phyloP scores from a whole-genome alignment of 768 basidiomycete genomes.

The Hebeloma cylindrosporum region DNA sequence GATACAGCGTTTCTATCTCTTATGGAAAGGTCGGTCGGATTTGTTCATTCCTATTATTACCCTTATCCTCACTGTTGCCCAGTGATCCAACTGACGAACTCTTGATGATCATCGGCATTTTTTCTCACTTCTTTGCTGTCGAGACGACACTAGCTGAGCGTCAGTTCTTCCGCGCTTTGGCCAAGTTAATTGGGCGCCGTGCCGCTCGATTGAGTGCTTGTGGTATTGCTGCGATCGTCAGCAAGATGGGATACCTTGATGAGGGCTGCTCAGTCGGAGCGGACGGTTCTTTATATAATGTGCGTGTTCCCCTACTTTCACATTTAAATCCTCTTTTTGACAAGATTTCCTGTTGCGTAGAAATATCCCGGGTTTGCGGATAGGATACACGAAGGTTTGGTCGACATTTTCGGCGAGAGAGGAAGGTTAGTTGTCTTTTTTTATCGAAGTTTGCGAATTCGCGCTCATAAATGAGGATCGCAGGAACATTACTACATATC shows the following conservation, averaged over 20 bases:
- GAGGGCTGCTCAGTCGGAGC: constrained; percentile 88
- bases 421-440: constrained; percentile 62
- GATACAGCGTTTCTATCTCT: constrained; percentile 97
- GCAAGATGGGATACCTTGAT: constrained; percentile 92
- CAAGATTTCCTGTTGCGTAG: constrained; percentile 40
- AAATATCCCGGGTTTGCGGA: constrained; percentile 98
- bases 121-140: constrained; percentile 94
- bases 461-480: neutral
- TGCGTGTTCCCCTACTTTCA: constrained; percentile 36
- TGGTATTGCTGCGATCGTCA: constrained; percentile 95
- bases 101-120: constrained; percentile 95
- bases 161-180: constrained; percentile 94
- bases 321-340: neutral
- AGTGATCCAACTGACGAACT: constrained; percentile 97
- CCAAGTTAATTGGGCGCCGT: constrained; percentile 84
- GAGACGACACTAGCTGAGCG: constrained; percentile 97
- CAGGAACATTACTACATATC: constrained; percentile 74
- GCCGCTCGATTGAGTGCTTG: constrained; percentile 92
- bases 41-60: neutral
- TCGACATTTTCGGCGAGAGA: constrained; percentile 95
- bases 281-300: constrained; percentile 95
- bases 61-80: constrained; percentile 3
- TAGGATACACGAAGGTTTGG: constrained; percentile 86
- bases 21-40: constrained; percentile 81
- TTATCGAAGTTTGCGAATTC: neutral